Conservation (phyloP, 179 eudicot genomes). For the Amaranthus tricolor region DNA sequence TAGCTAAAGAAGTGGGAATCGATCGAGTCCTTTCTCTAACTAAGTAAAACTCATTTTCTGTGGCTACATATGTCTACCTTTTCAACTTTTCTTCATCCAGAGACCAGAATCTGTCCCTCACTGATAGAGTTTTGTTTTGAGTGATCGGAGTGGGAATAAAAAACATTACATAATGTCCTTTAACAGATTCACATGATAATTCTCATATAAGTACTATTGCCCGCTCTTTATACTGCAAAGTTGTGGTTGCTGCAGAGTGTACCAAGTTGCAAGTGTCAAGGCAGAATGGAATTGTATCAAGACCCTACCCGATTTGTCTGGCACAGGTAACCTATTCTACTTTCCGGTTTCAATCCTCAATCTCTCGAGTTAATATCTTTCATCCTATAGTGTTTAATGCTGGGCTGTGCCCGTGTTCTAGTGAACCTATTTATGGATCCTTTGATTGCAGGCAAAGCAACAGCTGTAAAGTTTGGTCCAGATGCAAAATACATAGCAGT, state of each 20-base stretch:
- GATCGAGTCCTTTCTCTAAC: not conserved
- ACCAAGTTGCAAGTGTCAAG: slow-evolving; percentile 92
- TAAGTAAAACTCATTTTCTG: too few species aligned
- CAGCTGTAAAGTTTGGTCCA: slow-evolving; percentile 67
- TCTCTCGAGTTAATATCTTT: not conserved
- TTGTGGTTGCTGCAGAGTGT: slow-evolving; percentile 55
- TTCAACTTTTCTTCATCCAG: too few species aligned
- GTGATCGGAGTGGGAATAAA: not conserved
- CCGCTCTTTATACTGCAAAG: not conserved
- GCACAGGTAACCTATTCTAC: slow-evolving; percentile 60
- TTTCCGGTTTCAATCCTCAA: not conserved
- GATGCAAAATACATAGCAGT: slow-evolving; percentile 89
- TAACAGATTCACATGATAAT: too few species aligned
- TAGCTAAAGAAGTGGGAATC: not conserved
- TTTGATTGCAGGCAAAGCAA: slow-evolving; percentile 62
- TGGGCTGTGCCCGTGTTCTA: not conserved
- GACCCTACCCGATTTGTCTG: slow-evolving; percentile 89
- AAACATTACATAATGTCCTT: not conserved
- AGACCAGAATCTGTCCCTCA: not conserved
- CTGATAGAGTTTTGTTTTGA: not conserved
- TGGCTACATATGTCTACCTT: too few species aligned
- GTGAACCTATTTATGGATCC: not conserved
- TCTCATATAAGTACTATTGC: not conserved
- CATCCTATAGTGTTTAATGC: too few species aligned
- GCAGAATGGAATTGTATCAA: slow-evolving; percentile 89